phyloP scores from a whole-genome alignment of 805 yeast species.

The Yarrowia bubula region DNA sequence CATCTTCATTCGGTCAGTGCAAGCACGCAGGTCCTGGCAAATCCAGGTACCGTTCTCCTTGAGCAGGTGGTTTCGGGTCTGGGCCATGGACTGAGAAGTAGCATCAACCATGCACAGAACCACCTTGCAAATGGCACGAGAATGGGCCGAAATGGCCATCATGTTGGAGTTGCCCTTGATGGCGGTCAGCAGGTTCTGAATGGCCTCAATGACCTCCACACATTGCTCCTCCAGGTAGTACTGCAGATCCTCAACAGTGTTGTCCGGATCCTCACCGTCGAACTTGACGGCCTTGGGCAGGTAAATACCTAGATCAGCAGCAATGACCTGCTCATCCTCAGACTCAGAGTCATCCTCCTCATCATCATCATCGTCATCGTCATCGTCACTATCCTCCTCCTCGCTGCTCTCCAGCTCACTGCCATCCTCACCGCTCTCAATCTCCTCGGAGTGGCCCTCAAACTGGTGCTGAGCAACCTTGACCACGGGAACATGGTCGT shows the following conservation, averaged over 20 bases:
- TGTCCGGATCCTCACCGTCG: conserved; percentile 83
- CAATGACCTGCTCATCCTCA: conserved; percentile 25
- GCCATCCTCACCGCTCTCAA: conserved; percentile 7
- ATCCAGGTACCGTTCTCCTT: conserved; percentile 92
- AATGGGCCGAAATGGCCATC: conserved; percentile 68
- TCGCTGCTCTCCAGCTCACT: conserved; percentile 2
- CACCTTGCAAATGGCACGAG: conserved; percentile 72
- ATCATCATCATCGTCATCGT: background rate
- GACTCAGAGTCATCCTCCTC: conserved; percentile 6
- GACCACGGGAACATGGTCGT: background rate
- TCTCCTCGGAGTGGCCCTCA: background rate
- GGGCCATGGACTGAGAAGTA: conserved; percentile 82
- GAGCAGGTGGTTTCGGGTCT: conserved; percentile 76
- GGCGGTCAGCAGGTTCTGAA: conserved; percentile 69
- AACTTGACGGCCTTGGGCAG: conserved; percentile 44
- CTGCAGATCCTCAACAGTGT: conserved; percentile 78
- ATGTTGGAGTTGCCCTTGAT: conserved; percentile 57
- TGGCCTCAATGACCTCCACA: conserved; percentile 83
- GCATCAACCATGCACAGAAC: conserved; percentile 88
- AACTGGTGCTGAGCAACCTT: background rate
- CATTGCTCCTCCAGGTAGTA: conserved; percentile 91
- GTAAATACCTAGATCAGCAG: conserved; percentile 26
- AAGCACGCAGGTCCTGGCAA: conserved; percentile 79
- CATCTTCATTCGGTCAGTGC: conserved; percentile 75
- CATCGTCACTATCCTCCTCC: conserved; percentile 16